phyloP scores from a whole-genome alignment of 495 filamentous ascomycete species.

The Friedmanniomyces endolithicus region DNA sequence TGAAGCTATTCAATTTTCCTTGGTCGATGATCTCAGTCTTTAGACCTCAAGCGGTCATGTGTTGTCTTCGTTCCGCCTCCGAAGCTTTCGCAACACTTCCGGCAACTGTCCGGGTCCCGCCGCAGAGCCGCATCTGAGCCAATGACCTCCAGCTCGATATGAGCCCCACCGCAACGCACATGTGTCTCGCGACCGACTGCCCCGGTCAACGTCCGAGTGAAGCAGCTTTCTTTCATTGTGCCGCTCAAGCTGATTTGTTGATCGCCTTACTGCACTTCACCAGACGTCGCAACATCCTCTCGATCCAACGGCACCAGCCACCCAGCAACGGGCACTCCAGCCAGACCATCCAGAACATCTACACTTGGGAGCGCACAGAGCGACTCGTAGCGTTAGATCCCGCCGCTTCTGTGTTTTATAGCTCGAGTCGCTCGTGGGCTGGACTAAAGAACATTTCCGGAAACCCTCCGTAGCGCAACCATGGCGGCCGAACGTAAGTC shows the following conservation, averaged over 20 bases:
- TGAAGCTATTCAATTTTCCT: too few species aligned
- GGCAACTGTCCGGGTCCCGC: not conserved
- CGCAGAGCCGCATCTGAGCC: not conserved
- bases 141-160: not conserved
- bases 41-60: too few species aligned
- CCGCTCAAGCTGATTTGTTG: not conserved
- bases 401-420: not conserved
- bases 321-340: not conserved
- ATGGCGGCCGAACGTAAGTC: constrained; percentile 13
- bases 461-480: not conserved
- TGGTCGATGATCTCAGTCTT: too few species aligned
- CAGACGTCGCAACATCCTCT: too few species aligned
- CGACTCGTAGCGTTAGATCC: too few species aligned
- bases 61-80: too few species aligned
- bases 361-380: too few species aligned
- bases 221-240: not conserved
- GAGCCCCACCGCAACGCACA: not conserved
- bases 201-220: not conserved
- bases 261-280: too few species aligned
- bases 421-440: not conserved
- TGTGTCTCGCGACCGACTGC: not conserved
- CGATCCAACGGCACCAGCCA: too few species aligned
- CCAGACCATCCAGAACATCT: not conserved
- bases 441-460: not conserved
- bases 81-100: too few species aligned